Conservation (phyloP, 352 stramenopile genomes). For the Pythium aristosporum region DNA sequence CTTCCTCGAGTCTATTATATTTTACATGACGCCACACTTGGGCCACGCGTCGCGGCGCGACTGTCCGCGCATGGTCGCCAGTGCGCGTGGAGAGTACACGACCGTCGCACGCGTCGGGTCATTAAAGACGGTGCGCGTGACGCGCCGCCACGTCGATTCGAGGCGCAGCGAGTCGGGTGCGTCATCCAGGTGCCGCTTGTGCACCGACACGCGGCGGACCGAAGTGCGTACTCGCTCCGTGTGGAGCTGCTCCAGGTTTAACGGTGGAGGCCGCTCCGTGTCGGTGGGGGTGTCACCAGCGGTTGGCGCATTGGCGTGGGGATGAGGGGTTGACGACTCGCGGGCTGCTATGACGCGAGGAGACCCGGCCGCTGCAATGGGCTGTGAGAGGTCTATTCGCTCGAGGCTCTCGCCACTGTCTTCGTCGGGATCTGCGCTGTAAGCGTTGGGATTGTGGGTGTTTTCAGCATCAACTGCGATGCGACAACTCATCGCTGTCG, state of each 20-base stretch:
- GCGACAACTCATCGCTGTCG: too few relatives aligned
- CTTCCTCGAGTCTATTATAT: background rate
- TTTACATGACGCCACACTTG: background rate
- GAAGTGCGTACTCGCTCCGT: background rate
- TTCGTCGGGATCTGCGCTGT: too few relatives aligned
- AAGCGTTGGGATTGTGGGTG: too few relatives aligned
- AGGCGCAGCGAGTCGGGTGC: constrained; percentile 16
- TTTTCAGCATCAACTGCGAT: too few relatives aligned
- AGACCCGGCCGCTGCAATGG: too few relatives aligned
- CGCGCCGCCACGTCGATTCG: constrained; percentile 9
- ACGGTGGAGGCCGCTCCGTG: background rate
- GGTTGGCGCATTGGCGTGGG: too few relatives aligned
- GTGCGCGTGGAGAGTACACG: constrained; percentile 14
- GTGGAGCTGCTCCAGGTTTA: constrained; percentile 1
- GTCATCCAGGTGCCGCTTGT: constrained; percentile 3
- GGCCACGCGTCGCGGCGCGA: background rate
- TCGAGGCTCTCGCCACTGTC: too few relatives aligned
- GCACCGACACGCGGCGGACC: constrained; percentile 6
- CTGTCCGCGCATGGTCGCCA: background rate
- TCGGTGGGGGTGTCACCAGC: too few relatives aligned
- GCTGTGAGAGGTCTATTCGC: too few relatives aligned
- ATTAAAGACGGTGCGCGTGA: background rate
- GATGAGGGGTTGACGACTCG: too few relatives aligned
- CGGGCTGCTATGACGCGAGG: too few relatives aligned
- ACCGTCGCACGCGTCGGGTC: constrained; percentile 13